Evolutionary conservation across 2,329 filamentous ascomycete genomes (phyloP).

Genomic region (Hortaea werneckii): DNA sequence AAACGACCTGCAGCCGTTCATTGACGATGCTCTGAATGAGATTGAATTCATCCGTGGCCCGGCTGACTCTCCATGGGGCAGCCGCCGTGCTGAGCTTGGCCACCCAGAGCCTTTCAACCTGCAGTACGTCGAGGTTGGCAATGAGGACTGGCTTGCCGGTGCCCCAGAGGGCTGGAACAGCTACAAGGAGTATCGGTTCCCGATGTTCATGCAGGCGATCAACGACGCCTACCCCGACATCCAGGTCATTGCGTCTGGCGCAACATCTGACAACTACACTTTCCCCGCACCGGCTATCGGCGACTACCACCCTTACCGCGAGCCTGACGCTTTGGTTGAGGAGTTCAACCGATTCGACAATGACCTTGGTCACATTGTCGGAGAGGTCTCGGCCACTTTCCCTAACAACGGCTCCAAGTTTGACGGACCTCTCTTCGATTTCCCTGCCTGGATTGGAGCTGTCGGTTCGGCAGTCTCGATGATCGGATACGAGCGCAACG

Average conservation of each 20-base stretch:
- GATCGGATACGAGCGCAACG: too few relatives aligned
- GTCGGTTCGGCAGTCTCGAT: too few relatives aligned
- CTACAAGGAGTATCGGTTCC: conserved; percentile 14
- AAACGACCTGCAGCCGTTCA: conserved; percentile 41
- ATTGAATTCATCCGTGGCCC: conserved; percentile 49
- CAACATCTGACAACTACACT: conserved; percentile 7
- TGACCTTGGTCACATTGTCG: too few relatives aligned
- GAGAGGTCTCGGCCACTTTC: too few relatives aligned
- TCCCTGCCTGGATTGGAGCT: conserved; percentile 2
- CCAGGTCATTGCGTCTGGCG: too few relatives aligned
- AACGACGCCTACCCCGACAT: conserved; percentile 7
- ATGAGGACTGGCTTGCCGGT: too few relatives aligned
- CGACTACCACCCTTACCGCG: conserved; percentile 11
- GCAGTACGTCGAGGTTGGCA: conserved; percentile 6
- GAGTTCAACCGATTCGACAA: too few relatives aligned
- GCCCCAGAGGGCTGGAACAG: too few relatives aligned
- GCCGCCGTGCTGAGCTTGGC: conserved; percentile 55
- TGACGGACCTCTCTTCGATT: background rate
- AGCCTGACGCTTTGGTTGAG: too few relatives aligned
- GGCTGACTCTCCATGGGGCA: conserved; percentile 43
- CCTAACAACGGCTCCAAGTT: too few relatives aligned
- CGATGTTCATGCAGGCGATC: conserved; percentile 26
- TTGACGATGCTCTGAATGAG: conserved; percentile 51
- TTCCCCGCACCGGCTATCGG: conserved; percentile 24
- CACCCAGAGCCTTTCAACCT: conserved; percentile 39